Evolutionary conservation across 306 rosid species (phyloP).

Genomic region (Vigna angularis): DNA sequence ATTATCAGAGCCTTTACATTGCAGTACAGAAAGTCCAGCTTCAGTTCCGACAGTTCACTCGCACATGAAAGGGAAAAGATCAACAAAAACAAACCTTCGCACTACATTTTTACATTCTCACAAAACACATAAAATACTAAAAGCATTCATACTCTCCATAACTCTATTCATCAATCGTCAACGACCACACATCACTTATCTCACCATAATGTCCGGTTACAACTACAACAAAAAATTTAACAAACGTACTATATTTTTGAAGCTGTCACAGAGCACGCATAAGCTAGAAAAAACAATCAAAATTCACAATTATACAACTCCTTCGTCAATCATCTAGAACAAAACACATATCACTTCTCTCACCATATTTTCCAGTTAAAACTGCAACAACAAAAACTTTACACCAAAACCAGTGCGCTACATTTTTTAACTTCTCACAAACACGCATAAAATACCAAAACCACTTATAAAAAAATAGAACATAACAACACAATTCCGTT

Average conservation of each 20-base stretch:
- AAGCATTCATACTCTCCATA: not conserved
- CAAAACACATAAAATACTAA: conserved; percentile 9
- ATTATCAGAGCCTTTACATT: conserved; percentile 32
- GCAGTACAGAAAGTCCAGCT: conserved; percentile 13
- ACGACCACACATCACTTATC: conserved; percentile 1
- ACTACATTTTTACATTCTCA: not conserved
- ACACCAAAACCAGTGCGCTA: not conserved
- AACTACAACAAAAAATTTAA: not conserved
- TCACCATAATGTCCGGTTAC: conserved; percentile 20
- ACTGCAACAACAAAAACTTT: conserved; percentile 14
- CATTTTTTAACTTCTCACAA: not conserved
- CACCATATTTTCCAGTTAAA: conserved; percentile 18
- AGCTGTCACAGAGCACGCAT: not conserved
- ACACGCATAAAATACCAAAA: conserved; percentile 7
- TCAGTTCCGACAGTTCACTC: conserved; percentile 21
- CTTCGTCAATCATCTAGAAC: not conserved
- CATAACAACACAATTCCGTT: conserved; percentile 10
- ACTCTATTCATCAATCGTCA: not conserved
- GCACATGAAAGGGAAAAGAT: not conserved
- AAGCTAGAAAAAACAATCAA: conserved; percentile 6
- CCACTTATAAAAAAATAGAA: not conserved
- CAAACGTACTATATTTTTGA: not conserved
- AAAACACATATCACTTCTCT: not conserved
- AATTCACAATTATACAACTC: not conserved
- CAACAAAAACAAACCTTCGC: conserved; percentile 8